A percentile compares a stretch with the other conserved stretches of the same genome.
Evolutionary conservation across 305 asterid species (phyloP).

Genomic region (Petunia hybrid): DNA sequence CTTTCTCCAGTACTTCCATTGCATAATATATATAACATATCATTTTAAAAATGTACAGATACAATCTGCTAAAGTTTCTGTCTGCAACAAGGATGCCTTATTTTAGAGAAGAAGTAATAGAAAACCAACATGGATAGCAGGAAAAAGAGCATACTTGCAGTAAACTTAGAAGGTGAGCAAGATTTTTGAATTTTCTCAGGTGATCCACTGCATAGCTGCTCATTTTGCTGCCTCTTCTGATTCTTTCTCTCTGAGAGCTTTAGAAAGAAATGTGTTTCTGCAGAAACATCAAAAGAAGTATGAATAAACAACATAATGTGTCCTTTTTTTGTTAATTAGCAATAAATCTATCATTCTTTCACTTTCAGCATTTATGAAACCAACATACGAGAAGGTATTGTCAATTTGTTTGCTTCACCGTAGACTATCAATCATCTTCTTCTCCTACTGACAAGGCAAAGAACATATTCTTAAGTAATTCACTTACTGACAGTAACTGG

Average conservation of each 20-base stretch:
- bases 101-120: neutral
- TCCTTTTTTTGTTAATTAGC: slow-evolving; percentile 18
- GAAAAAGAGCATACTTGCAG: slow-evolving; percentile 57
- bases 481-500: slow-evolving; percentile 63
- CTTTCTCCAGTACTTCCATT: slow-evolving; percentile 5
- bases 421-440: slow-evolving; percentile 1
- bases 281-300: slow-evolving; percentile 39
- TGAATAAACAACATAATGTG: slow-evolving; percentile 27
- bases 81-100: neutral
- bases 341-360: slow-evolving; percentile 32
- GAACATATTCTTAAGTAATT: slow-evolving; percentile 22
- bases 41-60: neutral
- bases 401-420: slow-evolving; percentile 10
- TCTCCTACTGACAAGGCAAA: slow-evolving; percentile 28
- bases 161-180: slow-evolving; percentile 54
- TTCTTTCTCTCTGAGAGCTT: slow-evolving; percentile 59
- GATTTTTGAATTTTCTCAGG: slow-evolving; percentile 49
- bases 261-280: slow-evolving; percentile 66
- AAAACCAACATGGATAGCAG: slow-evolving; percentile 24
- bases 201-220: slow-evolving; percentile 45
- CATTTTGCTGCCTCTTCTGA: slow-evolving; percentile 54
- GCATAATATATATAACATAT: neutral
- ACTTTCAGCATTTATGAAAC: slow-evolving; percentile 30
- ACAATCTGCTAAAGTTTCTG: slow-evolving; percentile 4
- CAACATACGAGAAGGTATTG: neutral